Percentiles rank a stretch among this genome's conserved stretches.
These are phyloP conservation scores for Lepidium campestre DNA, from an alignment of 441 rosid genomes.

Conservation along the genomic window DNA sequence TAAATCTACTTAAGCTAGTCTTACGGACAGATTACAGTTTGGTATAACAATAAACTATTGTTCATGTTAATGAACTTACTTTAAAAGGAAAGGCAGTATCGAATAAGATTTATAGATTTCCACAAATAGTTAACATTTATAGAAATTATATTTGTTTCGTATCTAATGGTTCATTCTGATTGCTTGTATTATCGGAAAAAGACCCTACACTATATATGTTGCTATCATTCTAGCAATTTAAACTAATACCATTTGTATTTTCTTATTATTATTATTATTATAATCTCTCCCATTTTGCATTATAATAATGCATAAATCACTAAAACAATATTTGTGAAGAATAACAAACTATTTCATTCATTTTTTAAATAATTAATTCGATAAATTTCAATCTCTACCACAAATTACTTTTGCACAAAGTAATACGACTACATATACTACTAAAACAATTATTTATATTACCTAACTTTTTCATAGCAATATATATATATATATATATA, in stretches of 20 bases:
- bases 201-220: constrained; percentile 5
- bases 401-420: too few relatives aligned
- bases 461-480: too few relatives aligned
- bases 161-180: constrained; percentile 6
- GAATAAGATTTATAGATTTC: neutral
- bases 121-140: neutral
- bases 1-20: neutral
- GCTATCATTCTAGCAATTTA: neutral
- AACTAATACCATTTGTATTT: neutral
- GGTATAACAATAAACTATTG: constrained; percentile 8
- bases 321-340: too few relatives aligned
- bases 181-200: neutral
- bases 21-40: neutral
- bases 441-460: too few relatives aligned
- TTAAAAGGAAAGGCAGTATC: constrained; percentile 1
- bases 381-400: too few relatives aligned
- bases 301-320: too few relatives aligned
- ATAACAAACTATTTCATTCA: too few relatives aligned
- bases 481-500: neutral
- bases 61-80: neutral
- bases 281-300: neutral
- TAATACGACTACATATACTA: too few relatives aligned
- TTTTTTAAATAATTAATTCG: too few relatives aligned
- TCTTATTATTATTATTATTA: neutral
- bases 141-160: neutral